Evolutionary conservation across 257 asterid genomes (phyloP), one percentile per base, ranked within the genome.

Genomic region (Leonotis leonurus): DNA sequence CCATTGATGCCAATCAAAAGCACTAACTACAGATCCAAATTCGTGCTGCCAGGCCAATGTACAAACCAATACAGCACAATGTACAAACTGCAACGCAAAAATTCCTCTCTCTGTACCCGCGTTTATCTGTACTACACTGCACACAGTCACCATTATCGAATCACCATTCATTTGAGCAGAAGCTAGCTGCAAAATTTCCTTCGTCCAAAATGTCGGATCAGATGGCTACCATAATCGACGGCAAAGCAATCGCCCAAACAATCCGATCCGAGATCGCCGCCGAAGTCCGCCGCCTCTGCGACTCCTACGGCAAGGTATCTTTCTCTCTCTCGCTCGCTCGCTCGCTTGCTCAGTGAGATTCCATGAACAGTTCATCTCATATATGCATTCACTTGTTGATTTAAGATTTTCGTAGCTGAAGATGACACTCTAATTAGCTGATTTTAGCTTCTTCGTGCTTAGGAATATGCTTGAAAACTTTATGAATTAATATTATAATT

Each of bases 181-280:
- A 6, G 50, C 68, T 41, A 18, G 18, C 21, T n/a, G 18, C 62
- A 39, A 26, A 40, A 20, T 13, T 36, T 6, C 24, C 39, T 21
- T 53, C 14, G 25, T 17, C 24, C 52, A 18, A 24, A 56, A 89
- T 90, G 97, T 69, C 93, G 60, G 87, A 85, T 71, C 87, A 77
- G 32, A 72, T 70, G 65, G 90, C 96, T 46, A 73, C 79, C 68
- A 41, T 87, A 53, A 90, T 90, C 77, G 86, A 90, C 37, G 97
- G 97, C 72, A 90, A 90, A 65, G 84, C 83, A 22, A 65, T 86
- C 37, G 91, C 95, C 68, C 85, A 82, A 65, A 75, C 90, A 45
- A 84, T 87, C 73, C 83, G 93, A 74, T 80, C 83, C 20, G 95
- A 87, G 62, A 80, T 87, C 60, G 81, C 90, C 21, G 69, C 64